Evolutionary conservation across 768 basidiomycete species (phyloP), one percentile per base, ranked within the genome.

Genomic region (Pholiota molesta): DNA sequence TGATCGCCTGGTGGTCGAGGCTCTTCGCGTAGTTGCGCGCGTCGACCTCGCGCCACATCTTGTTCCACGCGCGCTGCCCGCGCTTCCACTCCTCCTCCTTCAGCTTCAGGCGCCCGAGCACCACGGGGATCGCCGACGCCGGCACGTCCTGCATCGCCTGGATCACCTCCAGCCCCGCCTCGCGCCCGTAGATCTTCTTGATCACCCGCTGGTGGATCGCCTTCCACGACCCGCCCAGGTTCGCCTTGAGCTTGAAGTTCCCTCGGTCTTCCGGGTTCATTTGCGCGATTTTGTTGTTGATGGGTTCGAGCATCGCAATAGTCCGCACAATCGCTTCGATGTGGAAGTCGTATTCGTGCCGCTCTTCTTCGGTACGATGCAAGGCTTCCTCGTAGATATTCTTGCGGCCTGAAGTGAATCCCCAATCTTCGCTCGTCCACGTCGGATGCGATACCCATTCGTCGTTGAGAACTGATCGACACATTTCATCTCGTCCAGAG

Each of bases 71-170:
- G 56, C 95, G 77, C 73, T 97, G 95, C 17, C 95, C 97, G 21
- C 95, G 84, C 76, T 95, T 97, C 97, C 97, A 99, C 72, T 99
- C 97, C 63, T 95, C 95, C 72, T 99, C 97, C 77, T 99, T 99
- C 74, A 91, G 90, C 78, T 97, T 97, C 62, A 99, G 78, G 6
- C 97, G 86, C 52, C 83, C 78, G 8, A 99, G 82, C 0, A 99
- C 94, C 57, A 98, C 87, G 0, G 97, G 96, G 19, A 99, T 89
- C 9, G 97, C 92, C 16, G 90, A 77, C 14, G 87, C 86, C 0
- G 97, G 97, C 6, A 88, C 83, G n/a, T 98, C 96, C 74, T 99
- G 95, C 84, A 99, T 89, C 0, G 93, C 89, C 44, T 87, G 84
- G 42, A 94, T 83, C 1, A 95, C 92, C 55, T 94, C 92, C 64